A percentile compares a stretch with the other conserved stretches of the same genome.
Conservation (phyloP, 208 protist genomes). For the Trypanosoma rangeli region DNA sequence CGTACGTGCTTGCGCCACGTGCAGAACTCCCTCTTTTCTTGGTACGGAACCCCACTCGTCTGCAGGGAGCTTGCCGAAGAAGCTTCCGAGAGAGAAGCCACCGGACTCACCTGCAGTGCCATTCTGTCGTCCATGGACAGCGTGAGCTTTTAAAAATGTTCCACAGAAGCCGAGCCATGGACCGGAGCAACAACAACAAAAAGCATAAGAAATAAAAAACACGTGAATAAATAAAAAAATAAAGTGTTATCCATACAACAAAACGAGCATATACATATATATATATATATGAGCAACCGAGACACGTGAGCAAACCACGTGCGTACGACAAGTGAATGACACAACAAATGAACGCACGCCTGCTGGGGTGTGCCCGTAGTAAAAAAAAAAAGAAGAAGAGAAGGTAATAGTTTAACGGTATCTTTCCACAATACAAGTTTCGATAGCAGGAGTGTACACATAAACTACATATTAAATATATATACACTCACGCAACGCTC, state of each 20-base stretch:
- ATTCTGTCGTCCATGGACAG: neutral
- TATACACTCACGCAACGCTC: neutral
- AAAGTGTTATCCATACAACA: slow-evolving; percentile 30
- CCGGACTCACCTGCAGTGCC: neutral
- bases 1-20: slow-evolving; percentile 90
- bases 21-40: slow-evolving; percentile 68
- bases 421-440: neutral
- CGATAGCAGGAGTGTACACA: neutral
- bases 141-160: neutral
- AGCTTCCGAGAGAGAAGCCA: neutral
- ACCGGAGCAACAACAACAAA: slow-evolving; percentile 22
- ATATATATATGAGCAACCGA: slow-evolving; percentile 15
- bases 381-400: too few species aligned
- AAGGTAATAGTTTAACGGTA: neutral
- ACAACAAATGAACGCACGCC: slow-evolving; percentile 13
- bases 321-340: neutral
- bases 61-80: slow-evolving; percentile 26
- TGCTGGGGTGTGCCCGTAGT: slow-evolving; percentile 4
- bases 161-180: neutral
- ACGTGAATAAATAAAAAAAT: slow-evolving; percentile 43
- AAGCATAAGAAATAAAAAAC: slow-evolving; percentile 48
- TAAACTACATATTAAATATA: neutral
- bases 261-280: slow-evolving; percentile 11
- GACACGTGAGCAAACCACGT: neutral
- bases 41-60: slow-evolving; percentile 41